Evolutionary conservation across 139 green algal species (phyloP).

Genomic region (Astrephomene gubernaculifera): DNA sequence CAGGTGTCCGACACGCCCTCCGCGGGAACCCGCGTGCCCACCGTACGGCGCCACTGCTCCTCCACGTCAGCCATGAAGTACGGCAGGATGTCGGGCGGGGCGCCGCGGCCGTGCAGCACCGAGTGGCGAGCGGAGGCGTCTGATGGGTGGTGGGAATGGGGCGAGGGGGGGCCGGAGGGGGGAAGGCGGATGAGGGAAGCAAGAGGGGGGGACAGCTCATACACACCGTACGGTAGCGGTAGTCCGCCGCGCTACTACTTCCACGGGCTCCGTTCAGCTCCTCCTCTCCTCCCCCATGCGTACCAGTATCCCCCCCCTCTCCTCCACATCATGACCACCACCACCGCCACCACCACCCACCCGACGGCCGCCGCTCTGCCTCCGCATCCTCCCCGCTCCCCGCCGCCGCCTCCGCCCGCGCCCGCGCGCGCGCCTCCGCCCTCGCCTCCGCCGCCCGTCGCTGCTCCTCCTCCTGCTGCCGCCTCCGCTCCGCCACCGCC

Average conservation of each 20-base stretch:
- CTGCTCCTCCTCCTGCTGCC: slow-evolving; percentile 24
- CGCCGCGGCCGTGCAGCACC: neutral
- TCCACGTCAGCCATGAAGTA: slow-evolving; percentile 37
- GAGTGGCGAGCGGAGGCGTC: neutral
- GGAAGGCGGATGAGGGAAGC: neutral
- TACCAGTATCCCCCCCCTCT: neutral
- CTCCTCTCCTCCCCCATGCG: neutral
- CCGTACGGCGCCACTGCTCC: slow-evolving; percentile 35
- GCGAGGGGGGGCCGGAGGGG: neutral
- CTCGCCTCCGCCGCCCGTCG: neutral
- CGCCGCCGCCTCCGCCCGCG: slow-evolving; percentile 6
- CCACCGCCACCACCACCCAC: neutral
- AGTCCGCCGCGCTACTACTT: no score
- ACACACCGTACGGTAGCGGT: no score
- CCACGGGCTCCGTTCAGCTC: neutral
- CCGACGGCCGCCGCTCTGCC: slow-evolving; percentile 3
- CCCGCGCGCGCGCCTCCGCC: slow-evolving; percentile 3
- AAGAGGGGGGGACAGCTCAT: neutral
- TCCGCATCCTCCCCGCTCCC: neutral
- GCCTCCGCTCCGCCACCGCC: slow-evolving; percentile 12
- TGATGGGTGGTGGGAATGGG: neutral
- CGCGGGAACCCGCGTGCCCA: neutral
- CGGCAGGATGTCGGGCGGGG: neutral
- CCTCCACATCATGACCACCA: neutral
- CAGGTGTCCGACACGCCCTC: slow-evolving; percentile 4